Evolutionary conservation across 2,329 filamentous ascomycete genomes (phyloP).

Genomic region (Colletotrichum camelliae): DNA sequence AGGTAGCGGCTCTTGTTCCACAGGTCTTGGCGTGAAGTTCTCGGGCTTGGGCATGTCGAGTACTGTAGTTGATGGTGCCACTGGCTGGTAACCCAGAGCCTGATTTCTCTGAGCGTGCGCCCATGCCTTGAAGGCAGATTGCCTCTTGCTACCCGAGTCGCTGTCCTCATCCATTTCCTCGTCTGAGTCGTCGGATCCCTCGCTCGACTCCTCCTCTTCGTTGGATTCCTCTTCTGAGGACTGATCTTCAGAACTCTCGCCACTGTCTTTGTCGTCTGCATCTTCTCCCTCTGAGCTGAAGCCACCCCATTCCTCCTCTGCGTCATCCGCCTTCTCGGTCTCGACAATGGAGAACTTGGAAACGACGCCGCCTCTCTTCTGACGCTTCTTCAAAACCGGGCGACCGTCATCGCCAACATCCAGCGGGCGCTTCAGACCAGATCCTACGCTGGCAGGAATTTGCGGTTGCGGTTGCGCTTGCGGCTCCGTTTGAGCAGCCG

Average conservation of each 20-base stretch:
- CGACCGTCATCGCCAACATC: constrained; percentile 80
- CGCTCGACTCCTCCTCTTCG: constrained; percentile 20
- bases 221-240: constrained; percentile 32
- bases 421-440: constrained; percentile 85
- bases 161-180: constrained; percentile 34
- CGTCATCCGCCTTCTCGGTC: constrained; percentile 40
- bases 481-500: not conserved
- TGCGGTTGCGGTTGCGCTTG: not conserved
- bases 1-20: constrained; percentile 75
- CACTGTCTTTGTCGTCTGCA: not conserved
- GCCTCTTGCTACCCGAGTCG: constrained; percentile 39
- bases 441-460: constrained; percentile 55
- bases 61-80: constrained; percentile 44
- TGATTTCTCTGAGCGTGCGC: constrained; percentile 86
- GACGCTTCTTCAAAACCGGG: constrained; percentile 83
- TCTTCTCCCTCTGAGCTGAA: constrained; percentile 26
- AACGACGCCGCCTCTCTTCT: constrained; percentile 69
- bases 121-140: constrained; percentile 90
- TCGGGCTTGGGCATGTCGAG: constrained; percentile 60
- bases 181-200: constrained; percentile 29
- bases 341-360: constrained; percentile 54
- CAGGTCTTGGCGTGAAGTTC: constrained; percentile 70
- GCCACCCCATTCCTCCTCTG: constrained; percentile 29
- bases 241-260: constrained; percentile 11
- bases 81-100: constrained; percentile 70